Base-by-base conservation (phyloP, 1,139 yeast genomes). In the Pichia inconspicua region DNA sequence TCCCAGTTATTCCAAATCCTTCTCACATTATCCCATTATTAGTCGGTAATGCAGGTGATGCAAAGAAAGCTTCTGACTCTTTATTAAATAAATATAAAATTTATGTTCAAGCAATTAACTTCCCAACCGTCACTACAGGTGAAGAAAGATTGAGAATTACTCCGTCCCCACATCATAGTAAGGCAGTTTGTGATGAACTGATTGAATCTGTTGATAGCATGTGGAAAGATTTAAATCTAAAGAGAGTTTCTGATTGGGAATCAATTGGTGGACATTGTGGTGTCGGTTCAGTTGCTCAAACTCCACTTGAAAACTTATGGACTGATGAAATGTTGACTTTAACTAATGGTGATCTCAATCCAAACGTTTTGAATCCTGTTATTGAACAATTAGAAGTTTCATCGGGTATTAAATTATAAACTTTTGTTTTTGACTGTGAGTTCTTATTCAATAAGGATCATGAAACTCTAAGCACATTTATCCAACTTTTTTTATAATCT, bases 1-100 rank as follows among this genome's bases (percentile, higher is more conserved):
- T 92, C 55, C 99, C 98, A 17, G 97, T 92, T 44, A 85, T 90
- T 63, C 97, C 97, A 53, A 92, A 92, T 68, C 97, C 98, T 28
- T 86, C 96, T 22, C 99, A 92, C 67, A 92, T 94, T 64, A 95
- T 92, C 41, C 97, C 99, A 9, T 83, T 94, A 44, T 76, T 94
- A 56, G 85, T 92, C 58, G 98, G 98, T 56, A 90, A 88, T 64
- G 96, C 99, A 17, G 85, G 82, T 48, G 82, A 83, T 61, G 97
- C 97, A 50, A 92, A 90, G 68, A 74, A 71, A 52, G 97, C 97
- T 9, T 84, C 95, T 22, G 98, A 94, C 66, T 69, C 86, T 67
- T 78, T 92, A 63, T 80, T 92, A 72, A 75, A 84, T 55, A 82
- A 86, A 61, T 86, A 90, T 69, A 75, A 78, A 58, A 90, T 92